Evolutionary conservation across 805 yeast species (phyloP).

Genomic region (Metschnikowia cerradonensis): DNA sequence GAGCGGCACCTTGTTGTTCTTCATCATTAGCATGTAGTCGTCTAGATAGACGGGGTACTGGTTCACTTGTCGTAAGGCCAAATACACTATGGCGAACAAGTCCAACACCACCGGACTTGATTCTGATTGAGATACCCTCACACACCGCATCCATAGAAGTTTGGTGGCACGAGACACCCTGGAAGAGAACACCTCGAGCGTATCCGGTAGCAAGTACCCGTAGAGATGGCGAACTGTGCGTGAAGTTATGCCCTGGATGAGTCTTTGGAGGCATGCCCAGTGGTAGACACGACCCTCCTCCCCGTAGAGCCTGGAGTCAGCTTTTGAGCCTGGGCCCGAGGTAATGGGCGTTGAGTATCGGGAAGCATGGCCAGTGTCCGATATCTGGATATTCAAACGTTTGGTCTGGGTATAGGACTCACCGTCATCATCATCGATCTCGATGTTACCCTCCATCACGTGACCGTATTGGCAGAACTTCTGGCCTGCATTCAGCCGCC

Average conservation of each 20-base stretch:
- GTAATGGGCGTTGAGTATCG: not conserved
- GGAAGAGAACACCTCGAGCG: not conserved
- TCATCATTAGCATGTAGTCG: slow-evolving; percentile 44
- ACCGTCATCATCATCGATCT: slow-evolving; percentile 80
- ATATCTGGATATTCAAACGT: slow-evolving; percentile 46
- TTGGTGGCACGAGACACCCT: slow-evolving; percentile 14
- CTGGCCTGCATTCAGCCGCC: slow-evolving; percentile 70
- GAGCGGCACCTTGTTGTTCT: slow-evolving; percentile 47
- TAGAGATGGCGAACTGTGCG: slow-evolving; percentile 12
- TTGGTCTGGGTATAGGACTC: slow-evolving; percentile 49
- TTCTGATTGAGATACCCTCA: not conserved
- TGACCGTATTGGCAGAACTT: slow-evolving; percentile 89
- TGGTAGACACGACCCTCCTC: slow-evolving; percentile 41
- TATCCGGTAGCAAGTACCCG: not conserved
- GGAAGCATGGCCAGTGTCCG: slow-evolving; percentile 23
- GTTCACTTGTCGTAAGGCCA: slow-evolving; percentile 46
- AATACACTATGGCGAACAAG: slow-evolving; percentile 41
- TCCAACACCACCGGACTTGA: slow-evolving; percentile 26
- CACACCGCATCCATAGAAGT: slow-evolving; percentile 30
- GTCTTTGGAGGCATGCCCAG: slow-evolving; percentile 45
- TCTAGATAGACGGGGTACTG: slow-evolving; percentile 45
- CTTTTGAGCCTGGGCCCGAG: not conserved
- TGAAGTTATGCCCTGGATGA: slow-evolving; percentile 40
- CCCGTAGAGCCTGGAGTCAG: slow-evolving; percentile 39
- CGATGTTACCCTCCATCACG: slow-evolving; percentile 74